phyloP scores from a whole-genome alignment of 805 yeast genomes.

The Saccharomycodes ludwigii region DNA sequence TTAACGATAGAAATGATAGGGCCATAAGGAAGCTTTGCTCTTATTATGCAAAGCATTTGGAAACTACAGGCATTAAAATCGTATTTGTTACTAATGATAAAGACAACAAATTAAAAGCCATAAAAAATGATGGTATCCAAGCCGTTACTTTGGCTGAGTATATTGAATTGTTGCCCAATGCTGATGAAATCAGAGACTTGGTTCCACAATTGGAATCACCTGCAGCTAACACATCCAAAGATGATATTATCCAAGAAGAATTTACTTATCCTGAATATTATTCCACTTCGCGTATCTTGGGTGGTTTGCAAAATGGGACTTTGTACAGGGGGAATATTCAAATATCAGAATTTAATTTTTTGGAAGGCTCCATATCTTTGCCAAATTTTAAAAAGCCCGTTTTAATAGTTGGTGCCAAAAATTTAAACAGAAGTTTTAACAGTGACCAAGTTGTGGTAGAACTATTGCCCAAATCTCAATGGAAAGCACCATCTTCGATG shows the following conservation, averaged over 20 bases:
- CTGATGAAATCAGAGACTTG: constrained; percentile 65
- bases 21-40: constrained; percentile 66
- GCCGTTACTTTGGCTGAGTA: constrained; percentile 57
- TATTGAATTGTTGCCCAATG: constrained; percentile 54
- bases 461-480: constrained; percentile 67
- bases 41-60: constrained; percentile 64
- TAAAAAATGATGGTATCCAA: constrained; percentile 33
- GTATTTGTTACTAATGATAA: constrained; percentile 70
- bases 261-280: constrained; percentile 66
- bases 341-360: constrained; percentile 73
- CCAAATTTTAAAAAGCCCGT: constrained; percentile 71
- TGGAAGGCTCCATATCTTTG: constrained; percentile 74
- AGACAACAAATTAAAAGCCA: constrained; percentile 48
- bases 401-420: constrained; percentile 68
- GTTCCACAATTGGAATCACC: constrained; percentile 44
- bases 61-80: constrained; percentile 27
- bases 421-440: constrained; percentile 80
- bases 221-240: constrained; percentile 13
- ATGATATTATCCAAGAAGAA: constrained; percentile 24
- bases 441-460: constrained; percentile 90
- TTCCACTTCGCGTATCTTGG: constrained; percentile 70
- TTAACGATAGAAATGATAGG: constrained; percentile 85
- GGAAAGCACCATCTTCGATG: constrained; percentile 78
- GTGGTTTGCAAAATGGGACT: constrained; percentile 81
- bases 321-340: constrained; percentile 75